These are phyloP conservation scores for Cryptococcus sp. DNA, from an alignment of 1,284 basidiomycete species.

Conservation along the genomic window DNA sequence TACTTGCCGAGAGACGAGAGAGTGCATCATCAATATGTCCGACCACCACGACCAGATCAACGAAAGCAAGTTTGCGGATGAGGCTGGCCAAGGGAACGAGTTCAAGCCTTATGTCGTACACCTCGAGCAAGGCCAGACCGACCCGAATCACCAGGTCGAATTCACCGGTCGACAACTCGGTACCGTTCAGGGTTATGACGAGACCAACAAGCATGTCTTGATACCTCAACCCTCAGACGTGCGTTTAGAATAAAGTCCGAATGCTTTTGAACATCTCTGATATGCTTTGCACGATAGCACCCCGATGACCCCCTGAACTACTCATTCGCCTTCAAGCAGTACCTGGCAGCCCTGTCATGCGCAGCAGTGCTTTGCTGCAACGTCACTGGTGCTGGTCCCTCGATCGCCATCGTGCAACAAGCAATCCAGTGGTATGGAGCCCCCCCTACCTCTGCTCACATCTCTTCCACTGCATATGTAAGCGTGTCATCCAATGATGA, in stretches of 20 bases:
- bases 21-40: too few relatives aligned
- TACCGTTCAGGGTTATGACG: neutral
- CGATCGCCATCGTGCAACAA: neutral
- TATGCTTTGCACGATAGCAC: neutral
- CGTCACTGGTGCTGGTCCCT: neutral
- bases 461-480: neutral
- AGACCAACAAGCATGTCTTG: neutral
- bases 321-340: neutral
- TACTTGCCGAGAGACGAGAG: too few relatives aligned
- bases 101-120: neutral
- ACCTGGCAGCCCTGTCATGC: neutral
- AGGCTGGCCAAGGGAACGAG: neutral
- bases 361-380: neutral
- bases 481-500: too few relatives aligned
- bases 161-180: neutral
- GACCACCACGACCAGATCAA: too few relatives aligned
- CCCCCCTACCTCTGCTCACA: neutral
- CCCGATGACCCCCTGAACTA: constrained; percentile 1
- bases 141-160: constrained; percentile 1
- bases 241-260: neutral
- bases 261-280: neutral
- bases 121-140: neutral
- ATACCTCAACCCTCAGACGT: neutral
- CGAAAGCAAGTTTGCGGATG: too few relatives aligned
- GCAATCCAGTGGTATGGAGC: neutral